Conservation (phyloP, 140 eudicot genomes). For the Ambrosia hybrid region DNA sequence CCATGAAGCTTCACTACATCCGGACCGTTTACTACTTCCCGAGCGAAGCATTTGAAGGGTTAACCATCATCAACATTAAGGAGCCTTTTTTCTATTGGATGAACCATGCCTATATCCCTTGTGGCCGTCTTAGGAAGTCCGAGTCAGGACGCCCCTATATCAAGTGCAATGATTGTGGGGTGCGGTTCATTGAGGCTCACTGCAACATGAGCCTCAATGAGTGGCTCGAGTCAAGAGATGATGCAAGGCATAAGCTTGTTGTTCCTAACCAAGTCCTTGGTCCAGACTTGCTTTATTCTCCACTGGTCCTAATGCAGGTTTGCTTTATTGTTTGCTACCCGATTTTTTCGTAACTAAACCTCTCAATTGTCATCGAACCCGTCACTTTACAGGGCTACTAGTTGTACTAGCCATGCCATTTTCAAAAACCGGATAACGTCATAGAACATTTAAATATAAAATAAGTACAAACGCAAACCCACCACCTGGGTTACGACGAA, state of each 20-base stretch:
- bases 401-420: too few species aligned
- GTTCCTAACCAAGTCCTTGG: conserved; percentile 50
- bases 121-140: conserved; percentile 67
- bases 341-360: too few species aligned
- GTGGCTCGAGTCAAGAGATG: conserved; percentile 56
- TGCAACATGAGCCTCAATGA: conserved; percentile 56
- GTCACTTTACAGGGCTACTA: too few species aligned
- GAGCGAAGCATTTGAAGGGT: conserved; percentile 45
- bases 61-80: conserved; percentile 47
- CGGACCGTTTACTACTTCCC: conserved; percentile 56
- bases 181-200: conserved; percentile 60
- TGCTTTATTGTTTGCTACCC: not conserved
- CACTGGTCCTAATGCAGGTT: conserved; percentile 64
- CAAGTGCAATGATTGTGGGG: conserved; percentile 92
- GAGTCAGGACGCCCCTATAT: conserved; percentile 64
- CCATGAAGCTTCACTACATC: conserved; percentile 87
- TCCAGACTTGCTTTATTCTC: conserved; percentile 64
- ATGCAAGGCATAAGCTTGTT: conserved; percentile 38
- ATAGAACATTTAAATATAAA: too few species aligned
- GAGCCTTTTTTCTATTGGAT: conserved; percentile 65
- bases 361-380: too few species aligned
- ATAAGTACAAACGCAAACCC: too few species aligned
- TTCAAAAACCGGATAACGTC: too few species aligned
- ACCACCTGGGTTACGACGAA: too few species aligned
- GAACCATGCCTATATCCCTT: conserved; percentile 36